Percentiles rank a stretch among this genome's conserved stretches.
Evolutionary conservation across 345 rosid species (phyloP).

Genomic region (Eucalyptus cloeziana): DNA sequence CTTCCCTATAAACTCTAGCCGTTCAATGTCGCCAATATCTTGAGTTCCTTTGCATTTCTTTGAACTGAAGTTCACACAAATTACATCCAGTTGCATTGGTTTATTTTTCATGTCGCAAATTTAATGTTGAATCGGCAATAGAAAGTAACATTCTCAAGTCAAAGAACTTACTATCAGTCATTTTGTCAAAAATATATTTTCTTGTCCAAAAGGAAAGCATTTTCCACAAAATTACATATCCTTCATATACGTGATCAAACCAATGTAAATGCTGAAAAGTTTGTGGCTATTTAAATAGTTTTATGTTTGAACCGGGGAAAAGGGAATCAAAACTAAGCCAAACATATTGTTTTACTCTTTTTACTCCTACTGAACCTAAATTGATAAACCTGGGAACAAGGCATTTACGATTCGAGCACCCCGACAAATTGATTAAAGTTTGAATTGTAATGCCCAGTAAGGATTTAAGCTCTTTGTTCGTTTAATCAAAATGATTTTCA

Average conservation of each 20-base stretch:
- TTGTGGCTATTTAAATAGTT: background rate
- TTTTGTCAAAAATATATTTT: background rate
- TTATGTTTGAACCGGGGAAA: background rate
- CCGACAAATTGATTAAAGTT: no score
- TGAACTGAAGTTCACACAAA: background rate
- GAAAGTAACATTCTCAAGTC: background rate
- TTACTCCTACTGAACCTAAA: fast-evolving
- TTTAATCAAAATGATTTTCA: no score
- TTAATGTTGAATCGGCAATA: background rate
- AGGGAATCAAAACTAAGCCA: background rate
- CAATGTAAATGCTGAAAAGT: background rate
- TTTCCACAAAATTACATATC: no score
- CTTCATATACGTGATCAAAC: background rate
- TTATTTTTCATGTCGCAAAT: background rate
- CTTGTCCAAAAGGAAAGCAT: background rate
- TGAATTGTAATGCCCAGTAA: fast-evolving
- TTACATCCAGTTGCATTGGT: background rate
- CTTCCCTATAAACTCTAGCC: background rate
- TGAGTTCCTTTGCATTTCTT: background rate
- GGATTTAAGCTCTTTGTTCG: no score
- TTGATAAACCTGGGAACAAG: background rate
- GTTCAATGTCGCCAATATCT: background rate
- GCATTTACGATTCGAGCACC: no score
- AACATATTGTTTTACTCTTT: background rate
- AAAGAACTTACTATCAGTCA: background rate